These are phyloP conservation scores for Lignosus rhinocerotis DNA, from an alignment of 1,284 basidiomycete species.

Conservation along the genomic window DNA sequence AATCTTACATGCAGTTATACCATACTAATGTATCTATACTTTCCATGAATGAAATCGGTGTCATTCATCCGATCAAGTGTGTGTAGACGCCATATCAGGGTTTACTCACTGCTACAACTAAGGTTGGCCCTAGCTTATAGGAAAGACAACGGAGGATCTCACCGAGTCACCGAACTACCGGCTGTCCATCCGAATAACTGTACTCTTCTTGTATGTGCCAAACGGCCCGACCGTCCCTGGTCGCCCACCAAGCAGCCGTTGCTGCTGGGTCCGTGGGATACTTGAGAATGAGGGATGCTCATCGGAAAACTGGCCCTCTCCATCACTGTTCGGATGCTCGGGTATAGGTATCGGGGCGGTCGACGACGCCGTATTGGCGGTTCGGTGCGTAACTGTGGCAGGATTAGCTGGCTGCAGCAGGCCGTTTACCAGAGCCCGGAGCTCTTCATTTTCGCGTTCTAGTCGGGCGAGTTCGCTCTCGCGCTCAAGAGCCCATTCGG, in stretches of 20 bases:
- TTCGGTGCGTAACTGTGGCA: neutral
- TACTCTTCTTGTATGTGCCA: conserved; percentile 41
- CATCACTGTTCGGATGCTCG: conserved; percentile 2
- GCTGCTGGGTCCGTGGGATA: conserved; percentile 23
- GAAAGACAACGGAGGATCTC: neutral
- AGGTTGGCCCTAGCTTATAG: neutral
- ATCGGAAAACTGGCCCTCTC: conserved; percentile 13
- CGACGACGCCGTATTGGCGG: neutral
- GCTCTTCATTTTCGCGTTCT: conserved; percentile 82
- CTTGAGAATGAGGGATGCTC: conserved; percentile 13
- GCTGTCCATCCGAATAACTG: conserved; percentile 8
- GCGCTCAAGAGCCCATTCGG: conserved; percentile 80
- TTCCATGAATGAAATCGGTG: neutral
- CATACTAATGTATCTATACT: conserved; percentile 26
- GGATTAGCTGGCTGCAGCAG: conserved; percentile 8
- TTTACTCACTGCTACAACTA: neutral
- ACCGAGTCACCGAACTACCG: neutral
- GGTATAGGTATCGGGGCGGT: conserved; percentile 3
- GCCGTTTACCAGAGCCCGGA: conserved; percentile 66
- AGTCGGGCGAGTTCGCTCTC: conserved; percentile 85
- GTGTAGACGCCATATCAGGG: neutral
- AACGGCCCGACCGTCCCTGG: conserved; percentile 47
- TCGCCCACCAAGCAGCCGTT: conserved; percentile 38
- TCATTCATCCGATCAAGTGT: neutral
- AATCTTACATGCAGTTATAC: conserved; percentile 19